Evolutionary conservation across 768 basidiomycete genomes (phyloP), one percentile per base, ranked within the genome.

Genomic region (Phylloporus sp.): DNA sequence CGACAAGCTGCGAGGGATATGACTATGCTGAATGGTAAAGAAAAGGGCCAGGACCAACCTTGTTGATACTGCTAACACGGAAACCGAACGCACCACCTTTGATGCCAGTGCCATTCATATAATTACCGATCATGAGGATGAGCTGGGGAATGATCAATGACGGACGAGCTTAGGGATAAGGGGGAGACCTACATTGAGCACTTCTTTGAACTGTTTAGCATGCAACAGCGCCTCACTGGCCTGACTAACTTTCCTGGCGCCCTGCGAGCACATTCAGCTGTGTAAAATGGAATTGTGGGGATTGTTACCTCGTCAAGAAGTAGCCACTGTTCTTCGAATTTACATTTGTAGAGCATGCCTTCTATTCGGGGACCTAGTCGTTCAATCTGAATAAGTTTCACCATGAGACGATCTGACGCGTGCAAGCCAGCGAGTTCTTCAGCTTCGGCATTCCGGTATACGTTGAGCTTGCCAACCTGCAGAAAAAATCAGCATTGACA

Each of bases 11-110:
- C 6, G 34, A 52, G 46, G 48, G 13, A n/a, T 1, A 22, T 59
- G 28, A 59, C 29, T 23, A 45, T n/a, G 8, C 34, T 40, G 4
- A 23, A 45, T 35, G 11, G 31, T 20, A 24, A 38, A 29, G 8
- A 40, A 48, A 22, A 9, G 6, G 43, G 18, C 20, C 56, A 13
- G 39, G 5, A 39, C 72, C 55, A 61, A 86, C 93, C 79, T 94
- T 94, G 74, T 99, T 98, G 70, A 99, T 95, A 69, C 94, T 95
- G 72, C 91, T 93, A 47, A 98, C 84, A 62, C 89, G 84, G 80
- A 99, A 99, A 53, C 95, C 95, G 60, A 91, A 95, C 1, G 97
- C 97, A 28, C 95, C 95, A 49, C 95, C 95, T 68, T 95, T 97
- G 61, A 92, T 80, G 48, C 95, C 93, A 47, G 92, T 88, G 6